Base-by-base conservation (phyloP, 768 basidiomycete genomes). In the Pleurotus giganteus region DNA sequence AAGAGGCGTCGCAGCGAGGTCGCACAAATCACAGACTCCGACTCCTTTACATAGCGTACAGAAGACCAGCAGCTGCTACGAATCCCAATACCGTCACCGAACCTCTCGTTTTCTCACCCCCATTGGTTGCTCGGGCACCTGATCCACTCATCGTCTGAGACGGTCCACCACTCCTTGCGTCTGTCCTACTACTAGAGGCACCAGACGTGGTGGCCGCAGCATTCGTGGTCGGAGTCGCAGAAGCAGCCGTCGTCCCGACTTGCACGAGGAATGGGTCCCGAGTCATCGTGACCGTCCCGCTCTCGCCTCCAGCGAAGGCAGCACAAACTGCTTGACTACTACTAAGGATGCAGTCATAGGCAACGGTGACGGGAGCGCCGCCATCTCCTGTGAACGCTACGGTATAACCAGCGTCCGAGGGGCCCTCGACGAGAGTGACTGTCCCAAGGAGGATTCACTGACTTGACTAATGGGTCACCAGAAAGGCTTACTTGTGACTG, bases 351-450 rank as follows among this genome's bases (percentile, higher is more conserved):
- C 52, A 53, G 24, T 53, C 52, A 36, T 42, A 42, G 21, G 39
- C 37, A 17, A 26, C 42, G 21, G 52, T 53, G 15, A 43, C 43
- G 9, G 31, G 31, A 11, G 49, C n/a, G 21, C 49, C 49, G 43
- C 41, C 26, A 32, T 53, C 52, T 1, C 24, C 37, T 15, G 39
- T 29, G 21, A 42, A 28, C 2, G 27, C 39, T 6, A 29, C 15
- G 11, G 52, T 53, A 13, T 42, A 53, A 6, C 24, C 37, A 32
- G 31, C 42, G 15, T 53, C 32, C 12, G 26, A 27, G 27, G 52
- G 52, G 2, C 52, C 52, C 15, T 26, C 52, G 17, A 53, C 52
- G 26, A 42, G 41, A 21, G 52, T 53, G 21, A 44, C 52, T 53
- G 28, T 28, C 37, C 52, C 9, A 17, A 9, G 24, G 34, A 4